Percentiles rank a stretch among this genome's conserved stretches.
phyloP scores from a whole-genome alignment of 345 rosid genomes.

The Punica granatum region DNA sequence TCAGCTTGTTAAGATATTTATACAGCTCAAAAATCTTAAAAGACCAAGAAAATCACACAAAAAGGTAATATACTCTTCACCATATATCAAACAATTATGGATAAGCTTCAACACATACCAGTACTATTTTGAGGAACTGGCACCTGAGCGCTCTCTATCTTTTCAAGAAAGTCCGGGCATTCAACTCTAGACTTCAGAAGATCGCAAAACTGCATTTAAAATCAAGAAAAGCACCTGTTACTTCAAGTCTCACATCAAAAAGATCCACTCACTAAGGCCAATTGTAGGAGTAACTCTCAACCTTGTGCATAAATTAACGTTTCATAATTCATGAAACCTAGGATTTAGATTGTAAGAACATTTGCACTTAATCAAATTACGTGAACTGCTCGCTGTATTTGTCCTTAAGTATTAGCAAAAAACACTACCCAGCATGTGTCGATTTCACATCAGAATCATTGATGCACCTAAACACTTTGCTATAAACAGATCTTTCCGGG shows the following conservation, averaged over 20 bases:
- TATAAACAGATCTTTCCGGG: neutral
- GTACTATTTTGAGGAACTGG: slow-evolving; percentile 34
- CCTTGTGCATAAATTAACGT: neutral
- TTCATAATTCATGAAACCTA: neutral
- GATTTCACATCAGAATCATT: neutral
- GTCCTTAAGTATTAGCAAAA: neutral
- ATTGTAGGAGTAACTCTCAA: neutral
- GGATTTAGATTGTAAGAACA: neutral
- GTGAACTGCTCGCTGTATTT: neutral
- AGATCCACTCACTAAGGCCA: neutral
- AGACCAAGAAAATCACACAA: neutral
- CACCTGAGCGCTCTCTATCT: slow-evolving; percentile 52
- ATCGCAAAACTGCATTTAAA: slow-evolving; percentile 58
- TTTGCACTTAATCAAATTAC: neutral
- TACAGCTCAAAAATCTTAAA: neutral
- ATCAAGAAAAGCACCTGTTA: neutral
- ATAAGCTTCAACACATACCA: neutral
- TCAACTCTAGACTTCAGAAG: slow-evolving; percentile 81
- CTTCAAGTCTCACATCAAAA: neutral
- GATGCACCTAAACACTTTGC: neutral
- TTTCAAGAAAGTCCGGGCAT: slow-evolving; percentile 67
- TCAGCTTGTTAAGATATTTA: neutral
- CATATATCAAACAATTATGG: neutral
- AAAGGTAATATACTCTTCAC: neutral
- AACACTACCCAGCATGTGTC: neutral